A percentile compares a stretch with the other conserved stretches of the same genome.
phyloP scores from a whole-genome alignment of 2,329 filamentous ascomycete species.

The Acephala macrosclerotiorum region DNA sequence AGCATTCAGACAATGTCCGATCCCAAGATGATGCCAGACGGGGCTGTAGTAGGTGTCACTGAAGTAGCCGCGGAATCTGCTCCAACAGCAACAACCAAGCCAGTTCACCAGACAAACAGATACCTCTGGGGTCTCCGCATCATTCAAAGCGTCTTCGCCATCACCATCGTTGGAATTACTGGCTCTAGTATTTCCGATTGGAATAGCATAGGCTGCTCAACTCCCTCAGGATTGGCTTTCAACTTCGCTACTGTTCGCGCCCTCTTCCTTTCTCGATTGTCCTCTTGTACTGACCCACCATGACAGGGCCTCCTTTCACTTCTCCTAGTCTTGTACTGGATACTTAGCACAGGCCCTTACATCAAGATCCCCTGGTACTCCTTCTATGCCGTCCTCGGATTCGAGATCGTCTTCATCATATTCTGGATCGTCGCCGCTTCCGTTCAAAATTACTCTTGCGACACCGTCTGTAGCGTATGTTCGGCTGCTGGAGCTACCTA shows the following conservation, averaged over 20 bases:
- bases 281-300: not conserved
- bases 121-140: constrained; percentile 1
- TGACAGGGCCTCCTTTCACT: constrained; percentile 3
- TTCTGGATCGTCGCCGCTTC: constrained; percentile 13
- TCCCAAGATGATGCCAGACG: not conserved
- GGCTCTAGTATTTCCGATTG: constrained; percentile 8
- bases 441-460: not conserved
- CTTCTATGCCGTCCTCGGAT: not conserved
- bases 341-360: constrained; percentile 4
- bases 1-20: not conserved
- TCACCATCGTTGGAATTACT: constrained; percentile 1
- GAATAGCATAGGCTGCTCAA: constrained; percentile 1
- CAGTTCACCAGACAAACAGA: not conserved
- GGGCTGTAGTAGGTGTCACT: not conserved
- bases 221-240: not conserved
- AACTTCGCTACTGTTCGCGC: constrained; percentile 2
- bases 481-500: not conserved
- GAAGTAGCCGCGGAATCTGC: not conserved
- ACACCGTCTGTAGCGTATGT: not conserved
- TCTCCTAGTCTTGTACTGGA: not conserved
- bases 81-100: not conserved
- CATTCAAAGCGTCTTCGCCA: constrained; percentile 11
- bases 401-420: constrained; percentile 7
- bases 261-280: not conserved
- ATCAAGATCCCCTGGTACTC: constrained; percentile 7